Percentiles rank a stretch among this genome's conserved stretches.
Conservation (phyloP, 2,329 filamentous ascomycete genomes). For the Cercospora nicotianae region DNA sequence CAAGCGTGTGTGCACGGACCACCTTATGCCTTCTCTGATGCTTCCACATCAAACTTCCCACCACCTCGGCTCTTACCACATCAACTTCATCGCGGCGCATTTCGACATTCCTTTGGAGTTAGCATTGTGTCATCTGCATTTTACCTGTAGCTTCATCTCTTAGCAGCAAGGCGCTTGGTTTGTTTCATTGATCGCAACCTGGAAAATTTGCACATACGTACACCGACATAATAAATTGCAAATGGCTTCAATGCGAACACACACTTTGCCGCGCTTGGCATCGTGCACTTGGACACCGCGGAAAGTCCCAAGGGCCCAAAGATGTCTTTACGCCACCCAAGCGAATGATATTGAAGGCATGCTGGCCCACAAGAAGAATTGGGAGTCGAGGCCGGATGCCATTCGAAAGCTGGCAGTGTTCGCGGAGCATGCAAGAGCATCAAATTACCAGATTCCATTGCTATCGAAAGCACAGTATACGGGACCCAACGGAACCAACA, state of each 20-base stretch:
- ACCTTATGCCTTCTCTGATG: neutral
- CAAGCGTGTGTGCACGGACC: neutral
- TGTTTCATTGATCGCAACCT: neutral
- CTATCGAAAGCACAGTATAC: constrained; percentile 25
- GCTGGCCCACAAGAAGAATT: constrained; percentile 26
- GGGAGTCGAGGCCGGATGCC: constrained; percentile 23
- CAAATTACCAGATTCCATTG: constrained; percentile 29
- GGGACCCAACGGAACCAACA: constrained; percentile 4
- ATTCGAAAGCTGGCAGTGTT: constrained; percentile 29
- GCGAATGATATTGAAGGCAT: constrained; percentile 28
- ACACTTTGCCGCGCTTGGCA: neutral
- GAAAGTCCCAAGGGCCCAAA: neutral
- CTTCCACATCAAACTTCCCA: constrained; percentile 1
- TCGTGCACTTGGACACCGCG: neutral
- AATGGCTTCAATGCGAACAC: constrained; percentile 13
- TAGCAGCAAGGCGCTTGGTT: neutral
- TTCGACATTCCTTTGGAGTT: neutral
- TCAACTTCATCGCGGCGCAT: neutral
- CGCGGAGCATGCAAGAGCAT: constrained; percentile 27
- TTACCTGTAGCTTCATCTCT: neutral
- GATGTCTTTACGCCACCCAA: constrained; percentile 16
- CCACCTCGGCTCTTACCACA: constrained; percentile 5
- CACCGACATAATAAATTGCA: neutral
- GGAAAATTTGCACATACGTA: neutral
- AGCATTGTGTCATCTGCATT: neutral